Conservation (phyloP, 306 rosid species). For the Dalbergia cultrata region DNA sequence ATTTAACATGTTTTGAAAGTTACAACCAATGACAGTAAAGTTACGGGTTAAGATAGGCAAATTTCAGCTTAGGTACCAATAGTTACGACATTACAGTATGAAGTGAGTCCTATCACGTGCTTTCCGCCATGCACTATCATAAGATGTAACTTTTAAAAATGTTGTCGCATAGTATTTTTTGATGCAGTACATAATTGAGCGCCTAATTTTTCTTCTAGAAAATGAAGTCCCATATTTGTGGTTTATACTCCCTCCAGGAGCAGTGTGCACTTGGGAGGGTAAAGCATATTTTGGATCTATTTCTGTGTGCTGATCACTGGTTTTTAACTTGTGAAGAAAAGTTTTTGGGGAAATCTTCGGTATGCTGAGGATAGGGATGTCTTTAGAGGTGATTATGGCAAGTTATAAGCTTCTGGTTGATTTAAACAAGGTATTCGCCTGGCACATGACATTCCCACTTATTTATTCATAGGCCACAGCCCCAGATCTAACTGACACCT, state of each 20-base stretch:
- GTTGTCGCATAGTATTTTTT: no score
- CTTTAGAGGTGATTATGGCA: slow-evolving; percentile 53
- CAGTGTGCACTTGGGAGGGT: slow-evolving; percentile 4
- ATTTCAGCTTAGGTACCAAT: no score
- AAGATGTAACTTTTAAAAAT: no score
- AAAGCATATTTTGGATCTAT: slow-evolving; percentile 28
- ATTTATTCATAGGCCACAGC: neutral
- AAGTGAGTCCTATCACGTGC: no score
- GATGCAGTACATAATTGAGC: no score
- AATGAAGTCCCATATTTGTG: neutral
- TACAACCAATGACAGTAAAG: no score
- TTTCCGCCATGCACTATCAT: no score
- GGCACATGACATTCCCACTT: neutral
- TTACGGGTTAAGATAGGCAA: no score
- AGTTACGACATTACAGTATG: no score
- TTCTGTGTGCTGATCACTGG: slow-evolving; percentile 1
- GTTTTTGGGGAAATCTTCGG: slow-evolving; percentile 49
- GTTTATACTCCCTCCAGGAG: neutral
- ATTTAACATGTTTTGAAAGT: no score
- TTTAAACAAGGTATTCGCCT: slow-evolving; percentile 67
- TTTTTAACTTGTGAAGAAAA: slow-evolving; percentile 44
- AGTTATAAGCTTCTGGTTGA: slow-evolving; percentile 67
- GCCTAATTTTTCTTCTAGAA: neutral
- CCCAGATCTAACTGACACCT: slow-evolving; percentile 27
- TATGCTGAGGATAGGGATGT: slow-evolving; percentile 52